These are phyloP conservation scores for Gaeumannomyces tritici DNA, from an alignment of 2,329 filamentous ascomycete genomes.

Conservation along the genomic window DNA sequence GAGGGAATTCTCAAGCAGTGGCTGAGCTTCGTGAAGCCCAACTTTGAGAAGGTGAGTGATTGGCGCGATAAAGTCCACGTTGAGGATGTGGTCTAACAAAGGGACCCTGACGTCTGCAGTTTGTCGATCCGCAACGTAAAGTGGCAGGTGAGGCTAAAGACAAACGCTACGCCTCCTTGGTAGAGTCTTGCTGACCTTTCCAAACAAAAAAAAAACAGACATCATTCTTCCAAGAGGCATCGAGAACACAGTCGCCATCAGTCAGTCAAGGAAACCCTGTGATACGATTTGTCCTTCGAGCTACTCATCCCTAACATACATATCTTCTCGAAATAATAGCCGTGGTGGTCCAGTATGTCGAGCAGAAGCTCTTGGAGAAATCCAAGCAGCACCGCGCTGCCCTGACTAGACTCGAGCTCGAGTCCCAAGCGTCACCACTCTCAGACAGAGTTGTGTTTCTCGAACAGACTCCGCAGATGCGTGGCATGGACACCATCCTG, in stretches of 20 bases:
- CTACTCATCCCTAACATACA: conserved; percentile 6
- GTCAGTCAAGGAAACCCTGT: conserved; percentile 22
- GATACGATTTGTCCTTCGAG: not conserved
- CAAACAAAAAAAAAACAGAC: conserved; percentile 35
- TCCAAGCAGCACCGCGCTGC: conserved; percentile 74
- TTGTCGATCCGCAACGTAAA: conserved; percentile 82
- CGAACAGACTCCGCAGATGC: conserved; percentile 68
- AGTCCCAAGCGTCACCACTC: conserved; percentile 61
- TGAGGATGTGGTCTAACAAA: not conserved
- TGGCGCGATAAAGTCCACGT: not conserved
- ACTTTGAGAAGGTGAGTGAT: conserved; percentile 63
- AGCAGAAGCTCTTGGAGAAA: conserved; percentile 78
- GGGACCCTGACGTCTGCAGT: conserved; percentile 34
- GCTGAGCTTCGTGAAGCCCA: conserved; percentile 94
- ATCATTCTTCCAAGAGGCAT: conserved; percentile 93
- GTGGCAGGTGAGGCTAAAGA: conserved; percentile 41
- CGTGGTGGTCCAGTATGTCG: conserved; percentile 91
- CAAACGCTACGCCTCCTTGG: not conserved
- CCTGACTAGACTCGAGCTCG: conserved; percentile 64
- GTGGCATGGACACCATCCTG: conserved; percentile 83
- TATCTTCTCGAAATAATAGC: conserved; percentile 31
- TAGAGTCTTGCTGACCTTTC: not conserved
- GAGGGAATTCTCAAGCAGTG: conserved; percentile 97
- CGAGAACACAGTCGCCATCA: conserved; percentile 87
- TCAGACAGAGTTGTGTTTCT: conserved; percentile 68